Conservation (phyloP, 2,329 filamentous ascomycete genomes). For the Ophiostoma ulmi region DNA sequence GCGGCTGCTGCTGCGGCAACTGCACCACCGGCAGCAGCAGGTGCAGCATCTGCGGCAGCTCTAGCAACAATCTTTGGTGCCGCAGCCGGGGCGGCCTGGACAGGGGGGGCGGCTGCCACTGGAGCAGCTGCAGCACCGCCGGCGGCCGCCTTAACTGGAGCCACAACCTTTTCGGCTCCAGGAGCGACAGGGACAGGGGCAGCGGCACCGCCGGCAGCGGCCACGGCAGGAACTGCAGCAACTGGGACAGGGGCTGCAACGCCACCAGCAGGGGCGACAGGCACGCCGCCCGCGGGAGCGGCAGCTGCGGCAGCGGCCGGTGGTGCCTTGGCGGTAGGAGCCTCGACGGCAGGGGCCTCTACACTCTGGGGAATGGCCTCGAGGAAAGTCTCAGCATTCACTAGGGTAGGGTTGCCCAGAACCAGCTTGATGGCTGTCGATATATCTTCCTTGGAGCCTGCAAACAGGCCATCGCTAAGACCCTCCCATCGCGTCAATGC, state of each 20-base stretch:
- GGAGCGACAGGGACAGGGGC: neutral
- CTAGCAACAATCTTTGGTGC: neutral
- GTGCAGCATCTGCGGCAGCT: neutral
- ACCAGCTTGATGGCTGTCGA: constrained; percentile 57
- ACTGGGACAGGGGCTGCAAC: neutral
- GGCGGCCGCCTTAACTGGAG: neutral
- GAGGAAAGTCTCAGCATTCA: constrained; percentile 57
- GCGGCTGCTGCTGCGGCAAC: neutral
- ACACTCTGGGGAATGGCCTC: constrained; percentile 46
- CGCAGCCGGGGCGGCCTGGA: constrained; percentile 5
- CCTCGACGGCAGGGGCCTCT: neutral
- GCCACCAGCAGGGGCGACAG: neutral
- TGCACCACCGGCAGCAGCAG: neutral
- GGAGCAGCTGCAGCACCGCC: neutral
- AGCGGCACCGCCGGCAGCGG: neutral
- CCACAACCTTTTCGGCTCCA: constrained; percentile 4
- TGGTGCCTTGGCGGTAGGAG: constrained; percentile 11
- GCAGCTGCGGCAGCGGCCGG: constrained; percentile 1
- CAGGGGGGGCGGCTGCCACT: neutral
- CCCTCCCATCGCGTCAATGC: constrained; percentile 68
- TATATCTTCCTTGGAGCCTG: constrained; percentile 61
- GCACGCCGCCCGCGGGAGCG: constrained; percentile 15
- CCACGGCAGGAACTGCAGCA: neutral
- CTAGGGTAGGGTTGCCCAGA: constrained; percentile 51
- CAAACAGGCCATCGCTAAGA: constrained; percentile 66